Evolutionary conservation across 495 filamentous ascomycete species (phyloP).

Genomic region (Parathielavia hyrcaniae): DNA sequence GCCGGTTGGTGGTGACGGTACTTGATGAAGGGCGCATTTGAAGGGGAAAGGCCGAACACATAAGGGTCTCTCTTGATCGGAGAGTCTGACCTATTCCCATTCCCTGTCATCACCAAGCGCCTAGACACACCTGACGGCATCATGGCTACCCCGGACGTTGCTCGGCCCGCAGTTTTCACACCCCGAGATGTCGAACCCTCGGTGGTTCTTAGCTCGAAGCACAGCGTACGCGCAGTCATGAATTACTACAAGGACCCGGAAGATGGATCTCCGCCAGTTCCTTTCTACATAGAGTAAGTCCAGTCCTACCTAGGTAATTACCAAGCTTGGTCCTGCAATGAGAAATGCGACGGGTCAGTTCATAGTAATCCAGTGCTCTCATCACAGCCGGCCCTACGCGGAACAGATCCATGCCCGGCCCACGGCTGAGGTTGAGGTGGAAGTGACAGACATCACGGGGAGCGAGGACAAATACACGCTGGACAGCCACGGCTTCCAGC

Average conservation of each 20-base stretch:
- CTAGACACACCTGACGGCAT: too few species aligned
- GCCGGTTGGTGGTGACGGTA: too few species aligned
- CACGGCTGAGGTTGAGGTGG: slow-evolving; percentile 18
- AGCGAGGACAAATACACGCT: slow-evolving; percentile 37
- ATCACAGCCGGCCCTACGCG: neutral
- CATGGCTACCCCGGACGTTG: slow-evolving; percentile 12
- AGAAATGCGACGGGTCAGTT: neutral
- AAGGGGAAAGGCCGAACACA: too few species aligned
- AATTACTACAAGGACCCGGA: slow-evolving; percentile 56
- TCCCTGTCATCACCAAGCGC: too few species aligned
- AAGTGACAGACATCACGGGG: slow-evolving; percentile 38
- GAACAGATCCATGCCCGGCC: neutral
- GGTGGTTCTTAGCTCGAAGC: neutral
- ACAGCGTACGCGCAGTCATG: slow-evolving; percentile 50
- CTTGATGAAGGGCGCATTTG: too few species aligned
- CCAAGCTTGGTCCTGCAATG: neutral
- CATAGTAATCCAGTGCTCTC: neutral
- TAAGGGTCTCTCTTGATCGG: too few species aligned
- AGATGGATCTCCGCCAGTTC: slow-evolving; percentile 52
- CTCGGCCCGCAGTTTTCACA: too few species aligned
- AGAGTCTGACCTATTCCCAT: too few species aligned
- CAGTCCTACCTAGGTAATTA: neutral
- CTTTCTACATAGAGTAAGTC: slow-evolving; percentile 40
- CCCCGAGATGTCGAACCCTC: too few species aligned
- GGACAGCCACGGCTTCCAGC: slow-evolving; percentile 41